Conservation (phyloP, 768 basidiomycete genomes). For the Lactarius tabidus region DNA sequence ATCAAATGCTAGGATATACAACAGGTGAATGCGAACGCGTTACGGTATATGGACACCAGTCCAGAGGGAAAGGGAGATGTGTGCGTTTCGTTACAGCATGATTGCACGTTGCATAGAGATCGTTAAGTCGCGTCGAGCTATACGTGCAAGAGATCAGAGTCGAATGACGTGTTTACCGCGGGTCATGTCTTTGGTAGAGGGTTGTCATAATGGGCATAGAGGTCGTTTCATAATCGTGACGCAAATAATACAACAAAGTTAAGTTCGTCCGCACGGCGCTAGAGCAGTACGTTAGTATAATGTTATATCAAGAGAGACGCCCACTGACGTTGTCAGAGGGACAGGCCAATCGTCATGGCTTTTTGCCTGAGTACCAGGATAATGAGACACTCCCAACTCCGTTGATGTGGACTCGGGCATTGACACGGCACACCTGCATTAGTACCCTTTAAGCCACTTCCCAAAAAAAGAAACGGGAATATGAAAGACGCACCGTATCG, state of each 20-base stretch:
- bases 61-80: neutral
- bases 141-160: neutral
- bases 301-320: neutral
- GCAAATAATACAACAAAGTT: constrained; percentile 21
- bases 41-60: constrained; percentile 19
- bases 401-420: constrained; percentile 67
- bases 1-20: constrained; percentile 19
- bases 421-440: constrained; percentile 67
- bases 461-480: neutral
- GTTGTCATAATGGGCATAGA: constrained; percentile 22
- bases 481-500: constrained; percentile 55
- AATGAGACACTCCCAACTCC: constrained; percentile 76
- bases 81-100: constrained; percentile 18
- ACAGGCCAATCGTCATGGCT: constrained; percentile 29
- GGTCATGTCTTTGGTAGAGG: neutral
- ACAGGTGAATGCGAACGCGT: constrained; percentile 10
- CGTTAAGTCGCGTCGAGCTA: neutral
- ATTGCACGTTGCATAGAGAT: constrained; percentile 16
- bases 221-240: constrained; percentile 21
- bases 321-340: constrained; percentile 1
- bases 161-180: neutral
- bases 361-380: constrained; percentile 65
- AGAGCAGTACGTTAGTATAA: neutral
- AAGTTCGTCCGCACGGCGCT: constrained; percentile 13
- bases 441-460: constrained; percentile 23